These are phyloP conservation scores for Helenozyma baotianmanensis DNA, from an alignment of 805 yeast genomes.

Conservation along the genomic window DNA sequence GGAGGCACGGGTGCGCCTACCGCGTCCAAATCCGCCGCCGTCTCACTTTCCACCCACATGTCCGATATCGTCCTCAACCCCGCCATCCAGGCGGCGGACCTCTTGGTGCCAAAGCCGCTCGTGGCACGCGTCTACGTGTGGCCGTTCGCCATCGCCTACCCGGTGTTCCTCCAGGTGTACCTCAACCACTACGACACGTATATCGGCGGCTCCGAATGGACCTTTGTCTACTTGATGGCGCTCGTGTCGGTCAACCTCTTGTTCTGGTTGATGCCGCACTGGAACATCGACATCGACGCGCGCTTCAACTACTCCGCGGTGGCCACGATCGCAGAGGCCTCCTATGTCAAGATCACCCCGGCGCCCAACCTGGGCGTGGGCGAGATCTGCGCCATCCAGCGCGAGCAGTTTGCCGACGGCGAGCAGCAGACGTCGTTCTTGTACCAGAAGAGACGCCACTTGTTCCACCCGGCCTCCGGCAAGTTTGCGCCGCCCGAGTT, in stretches of 20 bases:
- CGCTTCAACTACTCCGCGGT: constrained; percentile 63
- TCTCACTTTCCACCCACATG: constrained; percentile 21
- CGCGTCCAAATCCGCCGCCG: too few relatives aligned
- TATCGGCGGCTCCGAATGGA: constrained; percentile 92
- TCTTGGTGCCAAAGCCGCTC: constrained; percentile 64
- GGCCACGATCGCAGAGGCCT: constrained; percentile 53
- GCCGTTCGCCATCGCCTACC: constrained; percentile 79
- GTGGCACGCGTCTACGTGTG: constrained; percentile 69
- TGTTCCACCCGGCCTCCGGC: constrained; percentile 51
- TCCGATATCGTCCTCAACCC: constrained; percentile 60
- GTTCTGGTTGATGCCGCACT: constrained; percentile 86
- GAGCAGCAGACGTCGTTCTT: constrained; percentile 65
- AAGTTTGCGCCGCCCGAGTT: constrained; percentile 80
- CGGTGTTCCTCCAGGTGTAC: constrained; percentile 65
- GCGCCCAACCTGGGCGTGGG: constrained; percentile 84
- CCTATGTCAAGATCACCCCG: constrained; percentile 71
- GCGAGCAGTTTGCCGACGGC: constrained; percentile 51
- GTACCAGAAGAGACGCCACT: constrained; percentile 89
- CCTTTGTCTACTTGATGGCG: constrained; percentile 78
- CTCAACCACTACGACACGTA: constrained; percentile 67
- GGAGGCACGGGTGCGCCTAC: too few relatives aligned
- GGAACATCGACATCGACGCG: constrained; percentile 75
- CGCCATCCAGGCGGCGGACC: constrained; percentile 64
- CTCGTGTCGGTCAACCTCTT: constrained; percentile 69
- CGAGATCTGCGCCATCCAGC: constrained; percentile 63